Evolutionary conservation across 2,329 filamentous ascomycete genomes (phyloP).

Genomic region (Thermothelomyces thermophilus): DNA sequence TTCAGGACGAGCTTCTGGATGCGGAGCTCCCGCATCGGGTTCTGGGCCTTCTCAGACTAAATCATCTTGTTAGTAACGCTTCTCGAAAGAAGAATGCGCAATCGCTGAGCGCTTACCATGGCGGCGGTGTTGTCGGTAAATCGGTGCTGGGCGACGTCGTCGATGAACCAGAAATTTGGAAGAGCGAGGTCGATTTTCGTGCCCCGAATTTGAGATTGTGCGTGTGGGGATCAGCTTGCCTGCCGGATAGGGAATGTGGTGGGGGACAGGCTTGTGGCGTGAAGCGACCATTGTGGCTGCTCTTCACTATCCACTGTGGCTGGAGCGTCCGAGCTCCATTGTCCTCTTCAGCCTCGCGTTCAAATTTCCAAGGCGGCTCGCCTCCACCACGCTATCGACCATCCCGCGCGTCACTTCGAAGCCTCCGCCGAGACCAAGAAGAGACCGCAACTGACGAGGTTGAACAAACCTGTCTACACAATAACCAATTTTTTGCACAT

Average conservation of each 20-base stretch:
- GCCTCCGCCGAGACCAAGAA: constrained; percentile 32
- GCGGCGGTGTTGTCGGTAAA: constrained; percentile 28
- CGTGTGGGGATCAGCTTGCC: constrained; percentile 18
- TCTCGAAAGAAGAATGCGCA: neutral
- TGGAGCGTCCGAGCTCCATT: constrained; percentile 19
- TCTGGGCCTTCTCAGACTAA: constrained; percentile 71
- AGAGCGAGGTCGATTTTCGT: constrained; percentile 21
- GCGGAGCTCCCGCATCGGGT: constrained; percentile 99
- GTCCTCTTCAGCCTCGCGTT: constrained; percentile 36
- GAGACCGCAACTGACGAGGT: constrained; percentile 36
- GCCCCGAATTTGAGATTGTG: constrained; percentile 22
- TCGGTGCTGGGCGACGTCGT: constrained; percentile 21
- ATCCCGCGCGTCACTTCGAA: constrained; percentile 38
- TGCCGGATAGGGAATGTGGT: constrained; percentile 16
- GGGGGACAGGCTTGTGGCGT: constrained; percentile 22
- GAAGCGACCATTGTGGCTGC: neutral
- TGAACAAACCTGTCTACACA: constrained; percentile 30
- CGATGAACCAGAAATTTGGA: constrained; percentile 17
- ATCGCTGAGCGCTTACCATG: constrained; percentile 32
- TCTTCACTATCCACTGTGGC: constrained; percentile 5
- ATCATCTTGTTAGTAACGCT: constrained; percentile 36
- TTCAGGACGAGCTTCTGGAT: constrained; percentile 99
- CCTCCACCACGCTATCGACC: constrained; percentile 24
- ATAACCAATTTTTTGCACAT: constrained; percentile 40
- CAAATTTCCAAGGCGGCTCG: constrained; percentile 34